Evolutionary conservation across 2,329 filamentous ascomycete species (phyloP).

Genomic region (Aspergillus sclerotialis): DNA sequence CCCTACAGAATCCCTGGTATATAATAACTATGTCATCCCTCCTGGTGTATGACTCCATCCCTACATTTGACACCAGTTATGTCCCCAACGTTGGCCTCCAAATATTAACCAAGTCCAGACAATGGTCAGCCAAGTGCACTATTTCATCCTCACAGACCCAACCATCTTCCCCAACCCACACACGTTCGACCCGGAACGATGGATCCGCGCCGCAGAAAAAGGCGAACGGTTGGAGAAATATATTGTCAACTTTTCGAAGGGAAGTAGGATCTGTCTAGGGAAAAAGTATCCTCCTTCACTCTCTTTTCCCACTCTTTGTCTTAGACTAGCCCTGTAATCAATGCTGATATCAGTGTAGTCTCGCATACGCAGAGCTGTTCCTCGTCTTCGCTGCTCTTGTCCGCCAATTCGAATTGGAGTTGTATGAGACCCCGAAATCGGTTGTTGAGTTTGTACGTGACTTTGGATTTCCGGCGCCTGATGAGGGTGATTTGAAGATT

Average conservation of each 20-base stretch:
- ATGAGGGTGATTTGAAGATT: slow-evolving; percentile 1
- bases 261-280: slow-evolving; percentile 17
- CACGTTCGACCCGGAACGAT: slow-evolving; percentile 19
- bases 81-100: too few relatives aligned
- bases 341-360: too few relatives aligned
- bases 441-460: slow-evolving; percentile 16
- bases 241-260: slow-evolving; percentile 18
- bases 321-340: background rate
- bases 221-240: slow-evolving; percentile 14
- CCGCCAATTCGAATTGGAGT: slow-evolving; percentile 15
- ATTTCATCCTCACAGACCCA: slow-evolving; percentile 15
- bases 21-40: slow-evolving; percentile 24
- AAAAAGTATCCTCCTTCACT: slow-evolving; percentile 14
- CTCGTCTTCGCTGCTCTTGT: slow-evolving; percentile 15
- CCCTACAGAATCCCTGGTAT: slow-evolving; percentile 19
- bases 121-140: slow-evolving; percentile 11
- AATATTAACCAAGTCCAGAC: too few relatives aligned
- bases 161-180: slow-evolving; percentile 17
- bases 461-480: slow-evolving; percentile 5
- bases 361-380: slow-evolving; percentile 21
- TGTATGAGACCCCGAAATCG: slow-evolving; percentile 14
- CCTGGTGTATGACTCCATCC: slow-evolving; percentile 14
- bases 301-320: background rate
- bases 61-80: too few relatives aligned
- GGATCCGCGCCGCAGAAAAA: slow-evolving; percentile 12